Evolutionary conservation across 1,284 basidiomycete genomes (phyloP), one percentile per base, ranked within the genome.

Genomic region (Microbotryomycetes sp.): DNA sequence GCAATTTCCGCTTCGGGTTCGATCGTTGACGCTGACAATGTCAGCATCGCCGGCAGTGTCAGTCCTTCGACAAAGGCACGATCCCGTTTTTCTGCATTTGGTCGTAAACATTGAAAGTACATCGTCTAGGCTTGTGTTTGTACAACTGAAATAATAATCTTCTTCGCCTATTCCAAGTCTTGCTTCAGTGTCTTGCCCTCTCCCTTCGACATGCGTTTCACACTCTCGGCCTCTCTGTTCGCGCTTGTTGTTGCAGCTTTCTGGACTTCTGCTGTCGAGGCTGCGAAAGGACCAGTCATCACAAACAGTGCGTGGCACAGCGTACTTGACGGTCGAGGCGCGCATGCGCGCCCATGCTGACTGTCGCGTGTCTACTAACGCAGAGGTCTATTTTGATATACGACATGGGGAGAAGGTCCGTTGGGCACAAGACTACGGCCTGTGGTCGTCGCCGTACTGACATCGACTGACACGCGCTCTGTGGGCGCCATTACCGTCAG

Each of bases 351-450:
- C n/a, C n/a, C n/a, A n/a, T n/a, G n/a, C n/a, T n/a, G n/a, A n/a
- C n/a, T n/a, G n/a, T n/a, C n/a, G n/a, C n/a, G n/a, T n/a, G n/a
- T n/a, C n/a, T n/a, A n/a, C 31, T 47, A 4, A 9, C 24, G 26
- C 3, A 7, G 58, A 68, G 73, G 87, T 96, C 72, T 96, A 85
- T 81, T 96, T 96, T 73, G 91, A 96, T 77, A 86, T 96, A 65
- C 85, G 87, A 72, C 90, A 94, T 76, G 61, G 68, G 11, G n/a
- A 59, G 56, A 24, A 26, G 46, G 26, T 49, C 5, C 28, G 45
- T 7, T n/a, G n/a, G n/a, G n/a, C n/a, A n/a, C n/a, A n/a, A n/a
- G n/a, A n/a, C n/a, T n/a, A n/a, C n/a, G n/a, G n/a, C n/a, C n/a
- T n/a, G n/a, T 30, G 45, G 23, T 49, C 24, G 15, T 26, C 24